phyloP scores from a whole-genome alignment of 2,329 filamentous ascomycete species.

The Cercospora zeae-maydis region DNA sequence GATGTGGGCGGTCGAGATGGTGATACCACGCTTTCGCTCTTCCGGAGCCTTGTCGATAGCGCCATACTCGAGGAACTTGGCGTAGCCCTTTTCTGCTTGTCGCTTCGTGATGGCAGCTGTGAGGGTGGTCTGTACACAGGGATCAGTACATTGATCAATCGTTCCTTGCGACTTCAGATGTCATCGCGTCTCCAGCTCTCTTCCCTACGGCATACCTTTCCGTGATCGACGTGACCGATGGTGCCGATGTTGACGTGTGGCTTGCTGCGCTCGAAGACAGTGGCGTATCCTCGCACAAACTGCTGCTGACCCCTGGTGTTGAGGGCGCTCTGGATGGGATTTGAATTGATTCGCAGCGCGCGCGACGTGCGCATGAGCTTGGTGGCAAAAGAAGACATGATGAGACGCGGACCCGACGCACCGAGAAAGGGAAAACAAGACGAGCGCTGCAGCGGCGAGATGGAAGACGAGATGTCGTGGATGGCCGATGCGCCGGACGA shows the following conservation, averaged over 20 bases:
- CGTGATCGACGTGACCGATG: slow-evolving; percentile 99
- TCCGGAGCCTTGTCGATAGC: slow-evolving; percentile 98
- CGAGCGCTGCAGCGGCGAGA: neutral
- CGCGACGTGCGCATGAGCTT: slow-evolving; percentile 81
- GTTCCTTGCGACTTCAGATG: neutral
- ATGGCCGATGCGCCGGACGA: neutral
- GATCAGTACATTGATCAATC: slow-evolving; percentile 10
- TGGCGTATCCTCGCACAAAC: slow-evolving; percentile 57
- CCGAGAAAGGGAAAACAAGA: slow-evolving; percentile 14
- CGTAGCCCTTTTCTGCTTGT: slow-evolving; percentile 89
- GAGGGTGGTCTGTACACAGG: slow-evolving; percentile 72
- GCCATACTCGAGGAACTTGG: slow-evolving; percentile 94
- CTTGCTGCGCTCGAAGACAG: slow-evolving; percentile 79
- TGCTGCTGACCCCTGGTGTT: slow-evolving; percentile 60
- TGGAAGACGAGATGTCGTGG: slow-evolving; percentile 6
- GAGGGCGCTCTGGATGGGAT: slow-evolving; percentile 71
- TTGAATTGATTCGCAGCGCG: slow-evolving; percentile 63
- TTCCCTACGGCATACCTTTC: slow-evolving; percentile 65
- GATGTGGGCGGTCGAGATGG: slow-evolving; percentile 96
- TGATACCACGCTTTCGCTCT: slow-evolving; percentile 99
- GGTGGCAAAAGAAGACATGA: slow-evolving; percentile 72
- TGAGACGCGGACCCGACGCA: slow-evolving; percentile 6
- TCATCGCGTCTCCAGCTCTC: neutral
- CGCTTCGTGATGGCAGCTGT: slow-evolving; percentile 98
- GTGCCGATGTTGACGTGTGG: slow-evolving; percentile 99